phyloP scores from a whole-genome alignment of 2,329 filamentous ascomycete species.

The Aspergillus amoenus region DNA sequence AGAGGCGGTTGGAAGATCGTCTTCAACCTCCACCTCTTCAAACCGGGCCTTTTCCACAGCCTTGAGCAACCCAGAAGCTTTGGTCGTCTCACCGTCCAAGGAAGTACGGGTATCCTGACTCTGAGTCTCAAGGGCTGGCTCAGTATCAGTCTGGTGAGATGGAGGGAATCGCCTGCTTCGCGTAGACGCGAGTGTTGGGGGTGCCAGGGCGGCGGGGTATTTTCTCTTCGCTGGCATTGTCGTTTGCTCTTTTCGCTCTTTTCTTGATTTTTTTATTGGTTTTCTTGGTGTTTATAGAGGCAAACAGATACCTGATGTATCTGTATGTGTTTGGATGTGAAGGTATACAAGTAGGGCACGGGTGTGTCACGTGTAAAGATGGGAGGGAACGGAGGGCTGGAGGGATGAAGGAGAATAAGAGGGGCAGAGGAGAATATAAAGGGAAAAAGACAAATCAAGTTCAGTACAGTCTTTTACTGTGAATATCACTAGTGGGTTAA shows the following conservation, averaged over 20 bases:
- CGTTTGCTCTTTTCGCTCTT: too few species aligned
- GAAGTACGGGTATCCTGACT: neutral
- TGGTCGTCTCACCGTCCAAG: neutral
- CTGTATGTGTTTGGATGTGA: slow-evolving; percentile 1
- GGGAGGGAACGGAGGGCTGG: neutral
- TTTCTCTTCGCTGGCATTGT: neutral
- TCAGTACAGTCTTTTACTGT: neutral
- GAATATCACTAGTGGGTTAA: neutral
- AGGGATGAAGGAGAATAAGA: neutral
- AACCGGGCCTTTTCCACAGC: neutral
- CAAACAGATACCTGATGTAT: neutral
- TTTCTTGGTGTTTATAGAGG: neutral
- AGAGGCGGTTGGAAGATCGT: neutral
- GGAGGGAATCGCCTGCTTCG: neutral
- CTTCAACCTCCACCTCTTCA: neutral
- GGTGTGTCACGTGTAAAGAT: slow-evolving; percentile 14
- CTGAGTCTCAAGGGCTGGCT: neutral
- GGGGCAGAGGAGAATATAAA: neutral
- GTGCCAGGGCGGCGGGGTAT: neutral
- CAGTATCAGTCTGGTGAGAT: neutral
- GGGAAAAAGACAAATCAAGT: neutral
- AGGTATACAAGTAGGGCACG: slow-evolving; percentile 9
- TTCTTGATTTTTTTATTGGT: neutral
- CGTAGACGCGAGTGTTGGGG: neutral
- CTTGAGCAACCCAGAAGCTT: neutral